phyloP scores from a whole-genome alignment of 495 filamentous ascomycete species.

The Penicillium atrosanguineum region DNA sequence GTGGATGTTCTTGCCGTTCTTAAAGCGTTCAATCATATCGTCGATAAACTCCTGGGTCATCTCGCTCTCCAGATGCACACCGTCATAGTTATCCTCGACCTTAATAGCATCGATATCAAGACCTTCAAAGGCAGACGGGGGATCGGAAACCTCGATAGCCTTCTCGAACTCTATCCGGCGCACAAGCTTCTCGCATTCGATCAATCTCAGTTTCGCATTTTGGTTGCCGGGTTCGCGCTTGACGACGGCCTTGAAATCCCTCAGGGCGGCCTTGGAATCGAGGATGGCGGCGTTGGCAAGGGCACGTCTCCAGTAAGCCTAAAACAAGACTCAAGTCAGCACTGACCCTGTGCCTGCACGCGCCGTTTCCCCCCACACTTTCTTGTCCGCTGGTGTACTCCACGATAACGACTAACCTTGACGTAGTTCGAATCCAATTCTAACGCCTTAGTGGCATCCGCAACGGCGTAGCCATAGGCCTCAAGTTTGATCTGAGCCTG shows the following conservation, averaged over 20 bases:
- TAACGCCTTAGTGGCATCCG: constrained; percentile 90
- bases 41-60: constrained; percentile 97
- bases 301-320: constrained; percentile 95
- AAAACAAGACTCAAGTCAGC: constrained; percentile 11
- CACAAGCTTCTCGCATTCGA: constrained; percentile 90
- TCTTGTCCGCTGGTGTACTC: background rate
- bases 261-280: constrained; percentile 78
- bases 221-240: constrained; percentile 83
- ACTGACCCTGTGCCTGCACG: background rate
- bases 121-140: constrained; percentile 85
- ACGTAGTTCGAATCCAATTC: constrained; percentile 84
- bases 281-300: constrained; percentile 88
- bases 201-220: constrained; percentile 83
- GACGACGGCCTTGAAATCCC: constrained; percentile 89
- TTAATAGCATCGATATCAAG: constrained; percentile 82
- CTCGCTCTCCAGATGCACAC: constrained; percentile 68
- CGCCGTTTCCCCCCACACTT: background rate
- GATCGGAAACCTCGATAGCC: constrained; percentile 91
- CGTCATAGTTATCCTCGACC: constrained; percentile 84
- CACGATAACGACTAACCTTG: constrained; percentile 58
- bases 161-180: constrained; percentile 86
- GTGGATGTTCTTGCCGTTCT: constrained; percentile 90
- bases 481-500: constrained; percentile 95
- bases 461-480: constrained; percentile 86
- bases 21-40: constrained; percentile 95